A percentile compares a stretch with the other conserved stretches of the same genome.
These are phyloP conservation scores for Trichoderma gracile DNA, from an alignment of 2,329 filamentous ascomycete species.

Conservation along the genomic window DNA sequence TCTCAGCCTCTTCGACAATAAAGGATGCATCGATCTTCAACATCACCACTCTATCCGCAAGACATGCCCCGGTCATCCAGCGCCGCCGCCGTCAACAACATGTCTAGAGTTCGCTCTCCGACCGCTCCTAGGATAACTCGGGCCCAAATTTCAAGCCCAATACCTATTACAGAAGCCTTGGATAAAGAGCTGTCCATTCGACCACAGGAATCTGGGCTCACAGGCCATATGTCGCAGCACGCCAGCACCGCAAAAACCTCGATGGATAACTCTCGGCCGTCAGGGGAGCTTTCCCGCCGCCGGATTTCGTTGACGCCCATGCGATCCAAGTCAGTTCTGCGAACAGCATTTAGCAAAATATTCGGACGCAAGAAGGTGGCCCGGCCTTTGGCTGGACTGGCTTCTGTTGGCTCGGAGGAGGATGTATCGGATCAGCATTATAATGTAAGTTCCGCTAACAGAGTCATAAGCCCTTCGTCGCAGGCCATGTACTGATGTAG, in stretches of 20 bases:
- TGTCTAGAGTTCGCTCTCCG: conserved; percentile 15
- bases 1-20: conserved; percentile 1
- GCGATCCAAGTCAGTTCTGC: conserved; percentile 53
- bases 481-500: conserved; percentile 22
- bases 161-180: conserved; percentile 51
- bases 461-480: too few relatives aligned
- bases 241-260: neutral
- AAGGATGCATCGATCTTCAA: conserved; percentile 18
- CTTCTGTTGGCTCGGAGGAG: conserved; percentile 15
- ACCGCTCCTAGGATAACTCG: conserved; percentile 48
- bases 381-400: conserved; percentile 27
- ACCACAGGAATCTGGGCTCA: neutral
- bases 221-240: neutral
- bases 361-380: conserved; percentile 60
- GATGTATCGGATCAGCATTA: conserved; percentile 41
- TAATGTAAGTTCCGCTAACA: conserved; percentile 47
- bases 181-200: conserved; percentile 58
- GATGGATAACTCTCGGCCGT: conserved; percentile 14
- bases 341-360: conserved; percentile 56
- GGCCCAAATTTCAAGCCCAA: conserved; percentile 62
- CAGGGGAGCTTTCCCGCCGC: conserved; percentile 1
- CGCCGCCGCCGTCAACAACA: conserved; percentile 8
- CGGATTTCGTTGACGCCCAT: conserved; percentile 17
- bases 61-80: conserved; percentile 22
- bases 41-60: conserved; percentile 12